phyloP scores from a whole-genome alignment of 352 stramenopile genomes.

The Phytophthora vignae region DNA sequence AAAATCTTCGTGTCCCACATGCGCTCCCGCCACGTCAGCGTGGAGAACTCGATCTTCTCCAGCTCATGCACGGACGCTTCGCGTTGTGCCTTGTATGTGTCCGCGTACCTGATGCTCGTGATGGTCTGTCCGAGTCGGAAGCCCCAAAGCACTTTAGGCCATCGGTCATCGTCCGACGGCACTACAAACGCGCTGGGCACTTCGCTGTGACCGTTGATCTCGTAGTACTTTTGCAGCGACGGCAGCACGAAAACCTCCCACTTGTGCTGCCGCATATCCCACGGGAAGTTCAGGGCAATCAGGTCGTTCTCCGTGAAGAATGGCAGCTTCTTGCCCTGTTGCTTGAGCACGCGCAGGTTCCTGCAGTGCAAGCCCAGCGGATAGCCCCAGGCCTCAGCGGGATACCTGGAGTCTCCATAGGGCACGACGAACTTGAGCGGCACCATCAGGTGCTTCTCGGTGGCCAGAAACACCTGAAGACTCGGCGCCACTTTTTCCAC shows the following conservation, averaged over 20 bases:
- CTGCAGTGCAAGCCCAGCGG: conserved; percentile 44
- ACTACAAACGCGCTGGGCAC: conserved; percentile 45
- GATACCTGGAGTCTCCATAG: conserved; percentile 36
- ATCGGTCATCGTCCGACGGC: conserved; percentile 28
- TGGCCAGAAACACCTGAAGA: conserved; percentile 39
- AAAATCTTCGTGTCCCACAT: conserved; percentile 39
- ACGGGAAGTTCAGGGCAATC: conserved; percentile 46
- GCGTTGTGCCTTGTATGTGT: conserved; percentile 25
- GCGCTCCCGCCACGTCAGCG: conserved; percentile 12
- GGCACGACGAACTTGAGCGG: conserved; percentile 51
- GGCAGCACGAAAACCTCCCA: conserved; percentile 52
- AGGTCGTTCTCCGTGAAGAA: conserved; percentile 43
- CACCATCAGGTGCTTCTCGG: conserved; percentile 48
- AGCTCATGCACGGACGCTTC: conserved; percentile 14
- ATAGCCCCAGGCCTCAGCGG: conserved; percentile 43
- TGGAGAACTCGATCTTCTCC: conserved; percentile 23
- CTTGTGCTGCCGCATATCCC: conserved; percentile 48
- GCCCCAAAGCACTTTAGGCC: conserved; percentile 40
- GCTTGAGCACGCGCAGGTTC: conserved; percentile 23
- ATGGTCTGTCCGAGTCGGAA: conserved; percentile 56
- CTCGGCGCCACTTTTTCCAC: conserved; percentile 27
- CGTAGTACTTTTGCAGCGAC: conserved; percentile 37
- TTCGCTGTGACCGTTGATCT: conserved; percentile 47
- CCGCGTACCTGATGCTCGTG: conserved; percentile 43
- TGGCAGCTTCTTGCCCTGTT: conserved; percentile 17